phyloP scores from a whole-genome alignment of 1,284 basidiomycete genomes.

The Violaceomyces palustris region DNA sequence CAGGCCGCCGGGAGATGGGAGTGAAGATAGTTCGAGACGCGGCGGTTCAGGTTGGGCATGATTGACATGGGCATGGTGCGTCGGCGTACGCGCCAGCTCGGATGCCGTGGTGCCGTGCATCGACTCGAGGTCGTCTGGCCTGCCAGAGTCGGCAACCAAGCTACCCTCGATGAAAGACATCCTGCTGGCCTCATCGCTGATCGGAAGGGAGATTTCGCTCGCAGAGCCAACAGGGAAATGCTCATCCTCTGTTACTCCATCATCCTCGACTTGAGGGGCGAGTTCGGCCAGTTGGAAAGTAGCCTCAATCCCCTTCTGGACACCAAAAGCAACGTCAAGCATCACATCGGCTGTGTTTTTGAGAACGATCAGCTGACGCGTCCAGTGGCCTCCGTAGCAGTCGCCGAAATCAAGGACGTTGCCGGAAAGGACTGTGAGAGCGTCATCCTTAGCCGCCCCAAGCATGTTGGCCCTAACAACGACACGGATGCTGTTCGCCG shows the following conservation, averaged over 20 bases:
- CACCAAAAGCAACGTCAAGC: constrained; percentile 56
- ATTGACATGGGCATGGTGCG: constrained; percentile 27
- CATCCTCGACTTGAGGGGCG: constrained; percentile 38
- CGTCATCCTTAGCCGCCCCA: constrained; percentile 52
- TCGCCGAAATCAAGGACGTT: constrained; percentile 56
- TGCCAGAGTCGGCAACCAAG: no score
- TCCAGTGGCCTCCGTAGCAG: constrained; percentile 56
- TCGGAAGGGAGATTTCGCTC: constrained; percentile 19
- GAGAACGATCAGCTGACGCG: constrained; percentile 55
- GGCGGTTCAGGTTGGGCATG: constrained; percentile 29
- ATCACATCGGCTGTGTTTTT: constrained; percentile 56
- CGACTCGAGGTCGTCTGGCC: no score
- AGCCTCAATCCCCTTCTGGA: constrained; percentile 55
- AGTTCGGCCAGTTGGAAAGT: constrained; percentile 56
- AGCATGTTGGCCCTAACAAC: constrained; percentile 50
- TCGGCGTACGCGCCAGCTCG: constrained; percentile 37
- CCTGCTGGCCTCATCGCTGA: no score
- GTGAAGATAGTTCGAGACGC: constrained; percentile 18
- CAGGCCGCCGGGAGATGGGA: constrained; percentile 1
- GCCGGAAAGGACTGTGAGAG: constrained; percentile 55
- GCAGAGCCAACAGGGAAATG: constrained; percentile 5
- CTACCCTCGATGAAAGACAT: no score
- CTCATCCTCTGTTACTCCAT: constrained; percentile 17
- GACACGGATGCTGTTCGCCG: constrained; percentile 37
- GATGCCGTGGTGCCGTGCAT: constrained; percentile 11